Base-by-base conservation (phyloP, 805 yeast species). In the Cephaloascus albidus region DNA sequence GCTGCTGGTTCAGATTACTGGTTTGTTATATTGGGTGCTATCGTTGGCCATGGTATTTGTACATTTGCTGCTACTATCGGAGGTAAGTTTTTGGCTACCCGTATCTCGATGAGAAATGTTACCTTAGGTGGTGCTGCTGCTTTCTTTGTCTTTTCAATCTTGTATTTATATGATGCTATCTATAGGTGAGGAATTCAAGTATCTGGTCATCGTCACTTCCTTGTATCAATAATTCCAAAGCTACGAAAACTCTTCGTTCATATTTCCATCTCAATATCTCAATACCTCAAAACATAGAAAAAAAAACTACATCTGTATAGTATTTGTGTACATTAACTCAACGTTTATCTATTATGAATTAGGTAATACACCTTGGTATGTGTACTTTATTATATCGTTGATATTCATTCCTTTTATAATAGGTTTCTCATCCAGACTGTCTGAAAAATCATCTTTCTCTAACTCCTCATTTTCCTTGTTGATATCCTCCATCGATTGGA, bases 1-100 rank as follows among this genome's bases (percentile, higher is more conserved):
- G 97, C 97, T 39, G 96, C 98, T 1, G 96, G 96, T 32, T 80
- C 87, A 35, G 84, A 88, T 58, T 93, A 87, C 63, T 81, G 93
- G 89, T 70, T 71, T 48, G 95, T 89, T 32, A 86, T 90, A 36
- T 49, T 80, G 36, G 98, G 99, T 44, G 95, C 95, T 17, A 76
- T 87, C 31, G 58, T 82, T 34, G 99, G 98, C 27, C 99, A 93
- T 60, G 79, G 82, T 8, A 36, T 84, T 8, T 93, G 97, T 63
- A 85, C 97, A 0, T 76, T 76, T 27, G 75, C 87, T 43, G 97
- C 98, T n/a, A 94, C 90, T 35, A 38, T 85, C 40, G 97, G 97
- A 37, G 99, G 99, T 23, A 85, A 84, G 63, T 70, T 85, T 42
- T 69, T 93, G 44, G 97, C 98, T 30, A 75, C 88, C 32, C 82